phyloP scores from a whole-genome alignment of 192 early-diverging fungal species.

The Backusella tuberculispora region DNA sequence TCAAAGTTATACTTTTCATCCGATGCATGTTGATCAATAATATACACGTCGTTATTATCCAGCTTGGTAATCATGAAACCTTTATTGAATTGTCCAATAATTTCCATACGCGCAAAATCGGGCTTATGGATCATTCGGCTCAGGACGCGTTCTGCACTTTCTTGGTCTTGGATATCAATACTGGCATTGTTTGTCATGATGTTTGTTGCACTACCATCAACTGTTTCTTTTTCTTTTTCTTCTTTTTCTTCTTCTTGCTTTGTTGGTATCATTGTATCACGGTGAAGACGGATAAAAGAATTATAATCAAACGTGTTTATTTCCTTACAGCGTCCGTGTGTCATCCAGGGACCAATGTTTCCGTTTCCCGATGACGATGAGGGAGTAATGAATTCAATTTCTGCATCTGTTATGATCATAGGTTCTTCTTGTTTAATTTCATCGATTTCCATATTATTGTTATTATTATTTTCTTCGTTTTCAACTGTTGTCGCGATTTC shows the following conservation, averaged over 20 bases:
- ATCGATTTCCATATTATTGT: not conserved
- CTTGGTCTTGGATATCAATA: constrained; percentile 52
- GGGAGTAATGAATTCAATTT: not conserved
- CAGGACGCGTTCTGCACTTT: constrained; percentile 47
- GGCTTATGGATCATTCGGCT: constrained; percentile 67
- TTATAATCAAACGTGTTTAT: not conserved
- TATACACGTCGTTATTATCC: constrained; percentile 78
- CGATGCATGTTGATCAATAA: constrained; percentile 97
- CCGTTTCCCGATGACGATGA: not conserved
- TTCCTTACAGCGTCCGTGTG: not conserved
- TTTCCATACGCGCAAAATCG: constrained; percentile 83
- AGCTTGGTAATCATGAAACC: constrained; percentile 90
- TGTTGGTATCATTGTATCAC: no score
- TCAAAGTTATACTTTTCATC: constrained; percentile 99
- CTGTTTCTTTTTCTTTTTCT: no score
- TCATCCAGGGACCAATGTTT: not conserved
- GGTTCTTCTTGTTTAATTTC: constrained; percentile 4
- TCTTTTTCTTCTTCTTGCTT: no score
- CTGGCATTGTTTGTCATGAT: constrained; percentile 35
- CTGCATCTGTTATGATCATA: not conserved
- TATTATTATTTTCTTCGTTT: not conserved
- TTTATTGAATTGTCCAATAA: constrained; percentile 96
- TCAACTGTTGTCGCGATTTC: not conserved
- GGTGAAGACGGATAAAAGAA: not conserved
- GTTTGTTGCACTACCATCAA: not conserved